Percentiles rank a stretch among this genome's conserved stretches.
Evolutionary conservation across 1,284 basidiomycete genomes (phyloP).

Genomic region (Moniliella sp.): DNA sequence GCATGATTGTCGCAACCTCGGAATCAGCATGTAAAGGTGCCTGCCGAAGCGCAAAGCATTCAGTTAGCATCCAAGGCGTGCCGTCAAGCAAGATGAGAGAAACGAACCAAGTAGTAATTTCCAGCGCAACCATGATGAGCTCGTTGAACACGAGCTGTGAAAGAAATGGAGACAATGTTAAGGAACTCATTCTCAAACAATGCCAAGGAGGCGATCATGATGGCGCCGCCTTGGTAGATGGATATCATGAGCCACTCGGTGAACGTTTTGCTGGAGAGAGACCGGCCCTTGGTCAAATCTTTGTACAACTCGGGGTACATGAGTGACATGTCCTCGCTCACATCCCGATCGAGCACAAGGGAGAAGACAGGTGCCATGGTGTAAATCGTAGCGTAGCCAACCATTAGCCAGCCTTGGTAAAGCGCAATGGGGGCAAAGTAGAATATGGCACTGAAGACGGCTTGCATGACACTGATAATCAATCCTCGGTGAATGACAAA

Average conservation of each 20-base stretch:
- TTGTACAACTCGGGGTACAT: constrained; percentile 95
- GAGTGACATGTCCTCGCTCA: constrained; percentile 80
- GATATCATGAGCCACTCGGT: constrained; percentile 95
- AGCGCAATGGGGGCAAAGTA: constrained; percentile 95
- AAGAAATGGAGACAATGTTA: constrained; percentile 93
- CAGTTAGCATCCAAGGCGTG: background rate
- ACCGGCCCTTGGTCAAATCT: constrained; percentile 15
- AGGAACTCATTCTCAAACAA: constrained; percentile 93
- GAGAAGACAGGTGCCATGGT: constrained; percentile 98
- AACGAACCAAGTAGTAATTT: constrained; percentile 78
- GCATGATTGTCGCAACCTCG: constrained; percentile 63
- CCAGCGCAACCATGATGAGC: constrained; percentile 91
- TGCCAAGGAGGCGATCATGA: constrained; percentile 90
- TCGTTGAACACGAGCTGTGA: constrained; percentile 94
- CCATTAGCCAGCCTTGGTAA: constrained; percentile 94
- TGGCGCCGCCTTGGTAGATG: constrained; percentile 89
- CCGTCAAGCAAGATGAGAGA: background rate
- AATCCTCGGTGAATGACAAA: constrained; percentile 87
- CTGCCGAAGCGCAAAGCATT: constrained; percentile 36
- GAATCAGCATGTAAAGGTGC: constrained; percentile 92
- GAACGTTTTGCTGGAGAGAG: constrained; percentile 89
- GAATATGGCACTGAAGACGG: constrained; percentile 84
- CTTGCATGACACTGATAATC: constrained; percentile 78
- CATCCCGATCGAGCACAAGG: constrained; percentile 79
- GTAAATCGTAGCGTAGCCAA: constrained; percentile 88